Evolutionary conservation across 257 asterid species (phyloP).

Genomic region (Asclepias syriaca): DNA sequence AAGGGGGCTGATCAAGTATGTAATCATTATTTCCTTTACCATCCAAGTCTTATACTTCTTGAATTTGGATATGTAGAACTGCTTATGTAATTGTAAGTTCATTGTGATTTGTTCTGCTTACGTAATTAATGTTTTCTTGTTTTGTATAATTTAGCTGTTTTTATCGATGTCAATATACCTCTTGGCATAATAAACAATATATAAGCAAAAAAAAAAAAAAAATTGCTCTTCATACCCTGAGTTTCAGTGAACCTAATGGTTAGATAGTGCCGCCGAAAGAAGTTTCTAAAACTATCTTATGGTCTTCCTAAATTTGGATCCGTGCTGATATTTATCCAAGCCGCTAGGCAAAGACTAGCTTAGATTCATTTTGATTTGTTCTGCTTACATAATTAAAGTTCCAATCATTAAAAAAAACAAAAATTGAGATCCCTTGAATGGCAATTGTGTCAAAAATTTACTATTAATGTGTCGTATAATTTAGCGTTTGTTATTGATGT

Average conservation of each 20-base stretch:
- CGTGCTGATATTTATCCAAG: slow-evolving; percentile 1
- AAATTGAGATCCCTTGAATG: not conserved
- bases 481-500: not conserved
- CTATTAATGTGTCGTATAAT: not conserved
- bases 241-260: too few species aligned
- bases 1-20: slow-evolving; percentile 75
- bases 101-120: too few species aligned
- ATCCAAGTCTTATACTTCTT: not conserved
- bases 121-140: too few species aligned
- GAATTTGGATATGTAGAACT: not conserved
- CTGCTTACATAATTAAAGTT: not conserved
- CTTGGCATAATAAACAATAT: too few species aligned
- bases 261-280: too few species aligned
- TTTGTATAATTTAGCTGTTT: too few species aligned
- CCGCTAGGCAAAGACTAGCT: not conserved
- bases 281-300: too few species aligned
- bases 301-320: not conserved
- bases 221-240: too few species aligned
- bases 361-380: not conserved
- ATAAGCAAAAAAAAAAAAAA: too few species aligned
- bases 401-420: not conserved
- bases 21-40: not conserved
- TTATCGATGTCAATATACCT: too few species aligned
- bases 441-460: not conserved
- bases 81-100: too few species aligned